Evolutionary conservation across 352 stramenopile species (phyloP).

Genomic region (Peronosclerospora sorghi): DNA sequence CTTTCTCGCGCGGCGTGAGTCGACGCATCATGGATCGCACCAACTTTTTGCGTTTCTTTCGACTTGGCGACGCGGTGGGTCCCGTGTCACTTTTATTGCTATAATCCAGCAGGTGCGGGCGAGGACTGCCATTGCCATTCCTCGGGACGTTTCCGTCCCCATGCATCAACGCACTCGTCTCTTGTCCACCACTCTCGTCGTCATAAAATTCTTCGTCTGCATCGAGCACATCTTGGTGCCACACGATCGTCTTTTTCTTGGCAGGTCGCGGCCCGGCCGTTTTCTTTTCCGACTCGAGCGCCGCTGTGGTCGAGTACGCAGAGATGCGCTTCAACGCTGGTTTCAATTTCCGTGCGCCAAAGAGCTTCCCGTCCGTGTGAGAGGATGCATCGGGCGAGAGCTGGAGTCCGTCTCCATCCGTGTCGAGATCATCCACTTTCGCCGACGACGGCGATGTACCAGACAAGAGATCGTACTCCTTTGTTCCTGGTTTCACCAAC

Average conservation of each 20-base stretch:
- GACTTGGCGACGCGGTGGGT: constrained; percentile 48
- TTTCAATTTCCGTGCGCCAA: constrained; percentile 33
- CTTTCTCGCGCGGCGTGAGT: constrained; percentile 70
- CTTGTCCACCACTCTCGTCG: constrained; percentile 33
- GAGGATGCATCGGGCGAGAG: constrained; percentile 60
- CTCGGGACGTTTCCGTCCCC: constrained; percentile 8
- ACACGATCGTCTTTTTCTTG: constrained; percentile 47
- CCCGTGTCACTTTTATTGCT: constrained; percentile 34
- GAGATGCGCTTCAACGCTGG: constrained; percentile 72
- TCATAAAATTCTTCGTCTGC: constrained; percentile 70
- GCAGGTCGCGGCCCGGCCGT: constrained; percentile 12
- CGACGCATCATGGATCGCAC: constrained; percentile 67
- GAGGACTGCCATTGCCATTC: constrained; percentile 20
- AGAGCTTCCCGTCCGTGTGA: constrained; percentile 48
- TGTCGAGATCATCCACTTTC: constrained; percentile 66
- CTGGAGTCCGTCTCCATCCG: constrained; percentile 73
- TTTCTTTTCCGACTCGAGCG: constrained; percentile 36
- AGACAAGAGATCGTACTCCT: constrained; percentile 69
- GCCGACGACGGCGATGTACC: constrained; percentile 33
- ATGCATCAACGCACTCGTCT: constrained; percentile 50
- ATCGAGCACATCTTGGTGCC: constrained; percentile 71
- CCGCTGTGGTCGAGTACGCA: constrained; percentile 39
- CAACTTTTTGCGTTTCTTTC: constrained; percentile 78
- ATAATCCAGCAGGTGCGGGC: constrained; percentile 45
- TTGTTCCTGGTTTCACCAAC: constrained; percentile 33